Base-by-base conservation (phyloP, 768 basidiomycete species). In the Arthromyces matolae region DNA sequence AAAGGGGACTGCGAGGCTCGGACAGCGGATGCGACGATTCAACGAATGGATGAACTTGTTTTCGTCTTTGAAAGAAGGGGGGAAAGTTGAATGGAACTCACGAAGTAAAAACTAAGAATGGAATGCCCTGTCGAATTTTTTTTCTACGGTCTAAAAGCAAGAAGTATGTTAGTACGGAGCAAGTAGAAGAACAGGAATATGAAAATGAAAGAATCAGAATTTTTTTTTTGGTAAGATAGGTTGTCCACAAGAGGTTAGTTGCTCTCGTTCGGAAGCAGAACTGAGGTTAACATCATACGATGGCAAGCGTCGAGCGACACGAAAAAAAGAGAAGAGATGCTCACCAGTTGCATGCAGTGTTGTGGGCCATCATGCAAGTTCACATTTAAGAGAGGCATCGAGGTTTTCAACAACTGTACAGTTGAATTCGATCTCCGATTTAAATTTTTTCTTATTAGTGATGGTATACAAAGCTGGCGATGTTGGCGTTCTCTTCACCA, bases 21-120 rank as follows among this genome's bases (percentile, higher is more conserved):
- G 57, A 65, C 58, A 61, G 60, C 52, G 53, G 61, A 54, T 63
- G 62, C 67, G 70, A 68, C 64, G 65, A n/a, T 71, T 86, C 84
- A 84, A 86, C 74, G 84, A 86, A 86, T 86, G 84, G 84, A 86
- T 86, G 77, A 86, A 85, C 84, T 86, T 78, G 65, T 68, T 86
- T 83, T 86, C 83, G 71, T 85, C 83, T 64, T 69, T 47, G 42
- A 45, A 42, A 42, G 33, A 39, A 14, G 31, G 36, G 24, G 8
- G 12, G 8, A 39, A 24, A 42, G n/a, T 42, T n/a, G 23, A 34
- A n/a, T n/a, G 3, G 16, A 22, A 53, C 35, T 47, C 31, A 18
- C 18, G 9, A 49, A 60, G 63, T 62, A 51, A 64, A 63, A 44
- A 51, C 47, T 48, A 46, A 49, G 46, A n/a, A n/a, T n/a, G n/a